A percentile compares a stretch with the other conserved stretches of the same genome.
Conservation (phyloP, 1,284 basidiomycete species). For the Melampsora abietis-canadensis region DNA sequence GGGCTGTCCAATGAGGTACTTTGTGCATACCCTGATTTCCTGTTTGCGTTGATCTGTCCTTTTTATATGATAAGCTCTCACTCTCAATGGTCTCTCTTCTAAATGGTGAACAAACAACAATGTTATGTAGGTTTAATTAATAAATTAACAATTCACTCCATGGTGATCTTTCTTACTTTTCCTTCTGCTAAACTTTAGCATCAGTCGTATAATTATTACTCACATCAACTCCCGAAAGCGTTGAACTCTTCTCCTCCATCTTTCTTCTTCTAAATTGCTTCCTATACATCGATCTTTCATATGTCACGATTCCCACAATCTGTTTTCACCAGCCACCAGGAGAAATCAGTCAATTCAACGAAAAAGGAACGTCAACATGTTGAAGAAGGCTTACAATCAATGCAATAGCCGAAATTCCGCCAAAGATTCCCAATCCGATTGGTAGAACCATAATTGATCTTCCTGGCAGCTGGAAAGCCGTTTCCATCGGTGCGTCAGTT, state of each 20-base stretch:
- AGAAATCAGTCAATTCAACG: not conserved
- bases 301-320: constrained; percentile 16
- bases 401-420: not conserved
- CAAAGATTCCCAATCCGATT: constrained; percentile 15
- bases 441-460: constrained; percentile 20
- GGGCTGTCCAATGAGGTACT: too few relatives aligned
- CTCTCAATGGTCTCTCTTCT: too few relatives aligned
- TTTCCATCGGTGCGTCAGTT: not conserved
- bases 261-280: constrained; percentile 10
- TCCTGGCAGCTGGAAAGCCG: constrained; percentile 15
- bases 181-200: too few relatives aligned
- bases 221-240: too few relatives aligned
- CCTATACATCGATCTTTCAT: constrained; percentile 16
- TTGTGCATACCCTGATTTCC: too few relatives aligned
- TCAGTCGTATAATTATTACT: too few relatives aligned
- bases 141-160: too few relatives aligned
- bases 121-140: too few relatives aligned
- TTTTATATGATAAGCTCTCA: too few relatives aligned
- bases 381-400: constrained; percentile 3
- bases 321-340: not conserved
- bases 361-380: not conserved
- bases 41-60: too few relatives aligned
- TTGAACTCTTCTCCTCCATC: not conserved
- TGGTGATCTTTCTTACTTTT: too few relatives aligned
- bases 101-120: too few relatives aligned